Evolutionary conservation across 345 rosid genomes (phyloP).

Genomic region (Moricandia moricandioides): DNA sequence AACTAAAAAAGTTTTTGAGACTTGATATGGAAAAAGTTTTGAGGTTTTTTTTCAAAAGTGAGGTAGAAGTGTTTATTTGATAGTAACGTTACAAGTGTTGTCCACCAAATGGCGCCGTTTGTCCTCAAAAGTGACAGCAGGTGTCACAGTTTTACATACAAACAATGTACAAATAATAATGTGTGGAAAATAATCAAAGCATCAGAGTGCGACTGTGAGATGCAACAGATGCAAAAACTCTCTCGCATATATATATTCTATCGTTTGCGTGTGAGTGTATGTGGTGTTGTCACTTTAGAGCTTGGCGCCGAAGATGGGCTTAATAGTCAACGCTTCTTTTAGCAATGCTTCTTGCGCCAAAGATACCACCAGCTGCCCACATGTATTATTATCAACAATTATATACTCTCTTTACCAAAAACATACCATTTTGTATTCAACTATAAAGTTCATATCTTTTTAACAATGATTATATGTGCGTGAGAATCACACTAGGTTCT

Average conservation of each 20-base stretch:
- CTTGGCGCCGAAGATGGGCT: slow-evolving; percentile 49
- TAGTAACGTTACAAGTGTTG: too few species aligned
- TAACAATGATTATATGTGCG: neutral
- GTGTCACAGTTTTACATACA: too few species aligned
- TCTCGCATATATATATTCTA: neutral
- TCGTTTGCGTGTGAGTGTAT: neutral
- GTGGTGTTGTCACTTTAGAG: slow-evolving; percentile 40
- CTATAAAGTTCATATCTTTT: neutral
- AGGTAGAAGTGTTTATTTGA: too few species aligned
- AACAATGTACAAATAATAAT: too few species aligned
- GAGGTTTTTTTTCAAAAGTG: too few species aligned
- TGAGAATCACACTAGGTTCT: neutral
- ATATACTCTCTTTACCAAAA: neutral
- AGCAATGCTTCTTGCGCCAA: slow-evolving; percentile 75
- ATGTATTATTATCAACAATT: neutral
- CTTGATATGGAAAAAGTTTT: too few species aligned
- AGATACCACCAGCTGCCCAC: slow-evolving; percentile 64
- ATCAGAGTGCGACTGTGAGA: too few species aligned
- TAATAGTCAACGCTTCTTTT: slow-evolving; percentile 41
- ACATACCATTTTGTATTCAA: neutral
- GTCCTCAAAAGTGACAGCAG: too few species aligned
- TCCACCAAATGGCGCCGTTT: too few species aligned
- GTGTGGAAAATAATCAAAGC: too few species aligned
- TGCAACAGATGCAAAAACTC: too few species aligned
- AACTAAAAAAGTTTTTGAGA: too few species aligned